Base-by-base conservation (phyloP, 139 green algal genomes). In the Desmodesmus armatus region DNA sequence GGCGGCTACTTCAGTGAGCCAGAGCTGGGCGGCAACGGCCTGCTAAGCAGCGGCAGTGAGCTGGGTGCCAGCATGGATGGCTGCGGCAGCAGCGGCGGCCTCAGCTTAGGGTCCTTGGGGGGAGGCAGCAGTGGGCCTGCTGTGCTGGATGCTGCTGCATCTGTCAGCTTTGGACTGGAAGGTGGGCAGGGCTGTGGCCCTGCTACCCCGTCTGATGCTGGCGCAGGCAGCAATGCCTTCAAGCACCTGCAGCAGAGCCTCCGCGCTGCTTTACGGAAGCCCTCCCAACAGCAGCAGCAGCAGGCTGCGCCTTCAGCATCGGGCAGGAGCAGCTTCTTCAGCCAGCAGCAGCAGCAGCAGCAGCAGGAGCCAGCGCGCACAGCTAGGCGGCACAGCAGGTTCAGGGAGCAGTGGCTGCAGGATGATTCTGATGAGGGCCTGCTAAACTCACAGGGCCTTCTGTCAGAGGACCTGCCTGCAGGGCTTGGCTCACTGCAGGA, bases 261-360 rank as follows among this genome's bases (percentile, higher is more conserved):
- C n/a, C n/a, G n/a, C n/a, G n/a, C n/a, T n/a, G n/a, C n/a, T n/a
- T n/a, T n/a, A n/a, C n/a, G n/a, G n/a, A n/a, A n/a, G n/a, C 13
- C 13, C 47, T 21, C 9, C 47, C 58, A 67, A n/a, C 67, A 37
- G 35, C 71, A 62, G 71, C 71, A 79, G 71, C 71, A 60, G n/a
- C 2, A n/a, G 7, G 19, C 41, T n/a, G 25, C 35, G 29, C 4
- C 67, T 51, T 15, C 1, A 72, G 27, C 29, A 72, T 40, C 29
- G 29, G 3, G 70, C 58, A 23, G 21, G 29, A 67, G 21, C 23
- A 67, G 58, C 63, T 72, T 72, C 31, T 43, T 72, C 31, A 72
- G 11, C 43, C 63, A 5, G 43, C 71, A 62, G 40, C 43, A 53
- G 35, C 6, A 21, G 15, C 67, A 78, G 71, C 71, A 40, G 23